Evolutionary conservation across 83 land plant species (phyloP).

Genomic region (Diphasiastrum complanatum): DNA sequence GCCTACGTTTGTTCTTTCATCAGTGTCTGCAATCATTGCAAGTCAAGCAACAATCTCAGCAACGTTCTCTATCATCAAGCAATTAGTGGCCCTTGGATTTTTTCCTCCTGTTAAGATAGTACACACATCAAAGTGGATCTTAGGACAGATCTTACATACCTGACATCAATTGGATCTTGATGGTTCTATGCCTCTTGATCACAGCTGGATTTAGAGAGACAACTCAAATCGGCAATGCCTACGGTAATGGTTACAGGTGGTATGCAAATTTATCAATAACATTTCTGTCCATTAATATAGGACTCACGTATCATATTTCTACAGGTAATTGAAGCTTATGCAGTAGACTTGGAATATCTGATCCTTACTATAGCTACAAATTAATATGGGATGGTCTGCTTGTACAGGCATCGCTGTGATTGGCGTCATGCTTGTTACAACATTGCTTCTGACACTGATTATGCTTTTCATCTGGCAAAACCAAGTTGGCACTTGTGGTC

Average conservation of each 20-base stretch:
- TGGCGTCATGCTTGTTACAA: slow-evolving; percentile 65
- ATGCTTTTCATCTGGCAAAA: slow-evolving; percentile 55
- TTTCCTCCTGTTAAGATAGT: slow-evolving; percentile 30
- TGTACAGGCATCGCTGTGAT: slow-evolving; percentile 62
- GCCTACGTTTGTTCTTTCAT: slow-evolving; percentile 17
- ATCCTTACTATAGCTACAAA: not conserved
- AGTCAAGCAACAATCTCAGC: slow-evolving; percentile 31
- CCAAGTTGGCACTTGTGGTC: slow-evolving; percentile 19
- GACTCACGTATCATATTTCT: not conserved
- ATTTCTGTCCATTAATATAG: not conserved
- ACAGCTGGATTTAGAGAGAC: slow-evolving; percentile 23
- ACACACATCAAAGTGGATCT: slow-evolving; percentile 22
- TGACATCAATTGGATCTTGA: slow-evolving; percentile 28
- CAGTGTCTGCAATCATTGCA: slow-evolving; percentile 19
- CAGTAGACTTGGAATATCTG: not conserved
- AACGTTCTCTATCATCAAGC: slow-evolving; percentile 32
- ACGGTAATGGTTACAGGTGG: no score
- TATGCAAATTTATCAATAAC: no score
- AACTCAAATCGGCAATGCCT: slow-evolving; percentile 28
- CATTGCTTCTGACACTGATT: slow-evolving; percentile 45
- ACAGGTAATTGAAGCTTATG: not conserved
- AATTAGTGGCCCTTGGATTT: slow-evolving; percentile 22
- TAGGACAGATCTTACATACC: slow-evolving; percentile 30
- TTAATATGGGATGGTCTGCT: not conserved
- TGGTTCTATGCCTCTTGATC: slow-evolving; percentile 21